Evolutionary conservation across 2,329 filamentous ascomycete genomes (phyloP).

Genomic region (Paecilomyces variotii): DNA sequence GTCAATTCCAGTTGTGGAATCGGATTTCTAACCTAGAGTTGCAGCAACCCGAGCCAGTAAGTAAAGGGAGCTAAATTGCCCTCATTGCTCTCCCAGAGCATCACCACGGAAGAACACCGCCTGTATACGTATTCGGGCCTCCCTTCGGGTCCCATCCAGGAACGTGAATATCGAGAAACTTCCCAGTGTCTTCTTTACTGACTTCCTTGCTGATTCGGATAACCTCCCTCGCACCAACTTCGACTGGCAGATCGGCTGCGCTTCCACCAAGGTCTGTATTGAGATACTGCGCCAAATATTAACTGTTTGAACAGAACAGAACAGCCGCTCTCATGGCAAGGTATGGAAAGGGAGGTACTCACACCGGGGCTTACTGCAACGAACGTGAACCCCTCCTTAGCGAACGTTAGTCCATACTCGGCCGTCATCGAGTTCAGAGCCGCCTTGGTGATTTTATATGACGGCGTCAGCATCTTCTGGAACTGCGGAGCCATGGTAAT

Average conservation of each 20-base stretch:
- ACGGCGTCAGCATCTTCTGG: conserved; percentile 17
- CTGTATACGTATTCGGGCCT: not conserved
- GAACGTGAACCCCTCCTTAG: not conserved
- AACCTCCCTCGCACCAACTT: not conserved
- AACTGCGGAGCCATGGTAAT: conserved; percentile 21
- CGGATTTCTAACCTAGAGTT: no score
- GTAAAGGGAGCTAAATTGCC: not conserved
- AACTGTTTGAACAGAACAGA: not conserved
- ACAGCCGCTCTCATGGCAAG: not conserved
- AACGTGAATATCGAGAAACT: not conserved
- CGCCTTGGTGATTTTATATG: conserved; percentile 42
- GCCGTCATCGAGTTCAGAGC: conserved; percentile 42
- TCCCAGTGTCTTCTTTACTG: not conserved
- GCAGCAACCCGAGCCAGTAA: no score
- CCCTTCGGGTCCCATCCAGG: not conserved
- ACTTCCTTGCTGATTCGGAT: not conserved
- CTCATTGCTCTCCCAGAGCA: not conserved
- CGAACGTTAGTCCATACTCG: not conserved
- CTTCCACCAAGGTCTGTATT: not conserved
- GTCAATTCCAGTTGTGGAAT: no score
- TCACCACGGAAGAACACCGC: not conserved
- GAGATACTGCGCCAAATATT: not conserved
- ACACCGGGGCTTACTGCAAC: not conserved
- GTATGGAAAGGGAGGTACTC: not conserved
- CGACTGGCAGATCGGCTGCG: not conserved